Base-by-base conservation (phyloP, 2,329 filamentous ascomycete genomes). In the Lachnellula occidentalis region DNA sequence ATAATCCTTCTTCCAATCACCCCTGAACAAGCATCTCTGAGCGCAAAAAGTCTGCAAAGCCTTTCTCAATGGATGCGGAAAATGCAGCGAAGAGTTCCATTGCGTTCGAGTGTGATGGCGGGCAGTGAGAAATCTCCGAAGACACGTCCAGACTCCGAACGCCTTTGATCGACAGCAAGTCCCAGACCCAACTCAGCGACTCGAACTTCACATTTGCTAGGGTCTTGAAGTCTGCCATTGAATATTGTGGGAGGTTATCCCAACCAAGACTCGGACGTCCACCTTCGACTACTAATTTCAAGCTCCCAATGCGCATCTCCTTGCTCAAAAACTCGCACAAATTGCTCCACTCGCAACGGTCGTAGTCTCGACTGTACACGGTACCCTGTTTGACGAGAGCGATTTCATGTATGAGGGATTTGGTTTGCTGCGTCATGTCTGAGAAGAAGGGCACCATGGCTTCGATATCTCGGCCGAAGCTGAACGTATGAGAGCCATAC, bases 51-150 rank as follows among this genome's bases (percentile, higher is more conserved):
- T 80, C 77, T 39, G 73, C 71, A 66, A 85, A 77, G 2, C 77
- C 77, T 6, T 69, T 75, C 58, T 83, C 78, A 17, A 86, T 77
- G 51, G 81, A 84, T 34, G 75, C 76, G 31, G 81, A 84, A 59
- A 86, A 81, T 22, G 80, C 76, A 2, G 82, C 77, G 64, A 79
- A 83, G 57, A 82, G 75, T 3, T 78, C 73, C 76, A 82, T 79
- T 45, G 74, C 75, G 54, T 76, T 75, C 17, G 76, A 80, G 52
- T 74, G 73, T 1, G 79, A 78, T 24, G 73, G 69, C 2, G 79
- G 76, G 66, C 80, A 78, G 59, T 78, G 74, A 58, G 80, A 77
- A 14, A 83, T 73, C 24, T 82, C 71, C 3, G 80, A 74, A 24
- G 72, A 67, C 3, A 86, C 75, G 34, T 77, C 74, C 42, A 86